phyloP scores from a whole-genome alignment of 78 protist species.

The Dictyostelium firmibasis region DNA sequence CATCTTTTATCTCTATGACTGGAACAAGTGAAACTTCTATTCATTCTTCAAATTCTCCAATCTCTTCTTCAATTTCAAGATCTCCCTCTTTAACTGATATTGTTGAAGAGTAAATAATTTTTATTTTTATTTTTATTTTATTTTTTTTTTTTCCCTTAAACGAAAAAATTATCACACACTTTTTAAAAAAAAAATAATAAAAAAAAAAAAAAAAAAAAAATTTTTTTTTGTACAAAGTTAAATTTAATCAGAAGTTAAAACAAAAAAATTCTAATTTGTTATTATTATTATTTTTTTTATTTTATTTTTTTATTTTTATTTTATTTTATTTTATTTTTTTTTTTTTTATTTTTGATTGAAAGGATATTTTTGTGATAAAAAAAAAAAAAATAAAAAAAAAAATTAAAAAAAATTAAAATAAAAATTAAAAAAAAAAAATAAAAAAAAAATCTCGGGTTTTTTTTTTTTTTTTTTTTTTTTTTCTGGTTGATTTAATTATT shows the following conservation, averaged over 20 bases:
- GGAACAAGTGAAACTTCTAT: neutral
- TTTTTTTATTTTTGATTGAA: no score
- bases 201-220: neutral
- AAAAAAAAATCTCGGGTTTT: no score
- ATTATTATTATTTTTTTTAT: no score
- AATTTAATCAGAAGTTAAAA: no score
- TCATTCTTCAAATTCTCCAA: neutral
- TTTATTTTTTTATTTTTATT: no score
- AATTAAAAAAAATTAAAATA: no score
- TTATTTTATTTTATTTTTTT: no score
- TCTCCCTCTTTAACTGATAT: conserved; percentile 69
- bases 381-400: no score
- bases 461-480: no score
- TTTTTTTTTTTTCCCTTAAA: neutral
- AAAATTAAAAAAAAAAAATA: no score
- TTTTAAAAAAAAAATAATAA: neutral
- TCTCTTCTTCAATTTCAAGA: conserved; percentile 55
- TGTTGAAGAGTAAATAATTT: conserved; percentile 9
- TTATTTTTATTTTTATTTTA: neutral
- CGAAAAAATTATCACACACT: no score
- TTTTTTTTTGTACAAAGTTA: neutral
- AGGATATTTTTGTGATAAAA: neutral
- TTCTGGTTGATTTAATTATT: neutral
- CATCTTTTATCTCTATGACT: conserved; percentile 23
- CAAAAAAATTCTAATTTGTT: no score